Evolutionary conservation across 2,329 filamentous ascomycete species (phyloP).

Genomic region (Claviceps paspali): DNA sequence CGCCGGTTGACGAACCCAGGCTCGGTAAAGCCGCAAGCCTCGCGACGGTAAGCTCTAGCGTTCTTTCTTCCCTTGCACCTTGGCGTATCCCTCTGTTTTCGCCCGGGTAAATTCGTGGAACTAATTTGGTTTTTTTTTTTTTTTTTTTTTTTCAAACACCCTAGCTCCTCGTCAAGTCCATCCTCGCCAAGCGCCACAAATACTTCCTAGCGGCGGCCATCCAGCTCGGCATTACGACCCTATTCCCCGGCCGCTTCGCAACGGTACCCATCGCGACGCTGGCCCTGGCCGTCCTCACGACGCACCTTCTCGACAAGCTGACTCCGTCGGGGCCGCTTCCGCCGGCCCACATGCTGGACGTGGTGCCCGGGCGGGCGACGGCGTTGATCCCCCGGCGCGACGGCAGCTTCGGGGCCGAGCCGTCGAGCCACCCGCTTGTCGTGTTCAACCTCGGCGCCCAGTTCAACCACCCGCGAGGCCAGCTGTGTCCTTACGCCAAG

Average conservation of each 20-base stretch:
- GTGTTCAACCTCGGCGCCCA: conserved; percentile 29
- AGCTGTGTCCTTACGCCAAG: conserved; percentile 27
- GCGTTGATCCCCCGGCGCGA: conserved; percentile 17
- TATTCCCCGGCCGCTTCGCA: conserved; percentile 20
- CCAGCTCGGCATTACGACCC: conserved; percentile 18
- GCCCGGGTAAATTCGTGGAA: no score
- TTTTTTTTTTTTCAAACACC: no score
- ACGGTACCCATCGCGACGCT: conserved; percentile 17
- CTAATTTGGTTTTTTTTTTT: no score
- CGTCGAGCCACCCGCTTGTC: conserved; percentile 18
- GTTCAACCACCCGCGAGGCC: conserved; percentile 33
- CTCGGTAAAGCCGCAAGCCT: conserved; percentile 6
- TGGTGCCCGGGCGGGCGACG: conserved; percentile 19
- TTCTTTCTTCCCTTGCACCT: no score
- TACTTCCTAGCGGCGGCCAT: conserved; percentile 19
- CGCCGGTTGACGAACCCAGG: conserved; percentile 3
- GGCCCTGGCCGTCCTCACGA: conserved; percentile 15
- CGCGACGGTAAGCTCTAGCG: conserved; percentile 10
- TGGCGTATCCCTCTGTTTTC: not conserved
- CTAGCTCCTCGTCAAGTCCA: conserved; percentile 14
- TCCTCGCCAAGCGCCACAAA: conserved; percentile 18
- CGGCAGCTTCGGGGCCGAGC: conserved; percentile 13
- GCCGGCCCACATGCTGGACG: conserved; percentile 9
- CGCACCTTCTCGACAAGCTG: conserved; percentile 14
- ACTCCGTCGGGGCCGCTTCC: conserved; percentile 2